A percentile compares a stretch with the other conserved stretches of the same genome.
phyloP scores from a whole-genome alignment of 805 yeast species.

The Suhomyces sp. region DNA sequence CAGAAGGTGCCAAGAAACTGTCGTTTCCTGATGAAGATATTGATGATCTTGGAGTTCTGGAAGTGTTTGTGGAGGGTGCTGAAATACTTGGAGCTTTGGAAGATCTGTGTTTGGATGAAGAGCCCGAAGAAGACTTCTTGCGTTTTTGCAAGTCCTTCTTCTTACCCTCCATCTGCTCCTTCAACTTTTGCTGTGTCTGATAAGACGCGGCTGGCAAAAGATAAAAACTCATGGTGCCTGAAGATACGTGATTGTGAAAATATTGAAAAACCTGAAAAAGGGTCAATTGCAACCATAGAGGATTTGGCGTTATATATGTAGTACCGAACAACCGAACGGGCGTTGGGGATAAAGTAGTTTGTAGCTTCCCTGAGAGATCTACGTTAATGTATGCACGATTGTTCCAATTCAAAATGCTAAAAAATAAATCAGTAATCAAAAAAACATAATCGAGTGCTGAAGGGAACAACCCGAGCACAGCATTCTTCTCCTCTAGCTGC shows the following conservation, averaged over 20 bases:
- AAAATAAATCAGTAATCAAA: neutral
- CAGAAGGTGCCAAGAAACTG: neutral
- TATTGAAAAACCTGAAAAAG: neutral
- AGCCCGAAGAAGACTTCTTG: neutral
- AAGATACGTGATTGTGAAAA: neutral
- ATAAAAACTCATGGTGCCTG: constrained; percentile 12
- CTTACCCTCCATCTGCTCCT: constrained; percentile 11
- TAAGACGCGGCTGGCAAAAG: constrained; percentile 15
- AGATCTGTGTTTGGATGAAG: neutral
- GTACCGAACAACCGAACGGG: neutral
- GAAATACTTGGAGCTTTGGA: neutral
- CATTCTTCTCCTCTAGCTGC: neutral
- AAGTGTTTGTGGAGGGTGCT: neutral
- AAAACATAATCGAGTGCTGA: neutral
- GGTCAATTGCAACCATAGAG: neutral
- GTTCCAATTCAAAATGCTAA: neutral
- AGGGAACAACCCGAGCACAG: neutral
- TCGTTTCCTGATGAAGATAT: neutral
- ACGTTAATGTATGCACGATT: neutral
- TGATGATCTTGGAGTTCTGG: constrained; percentile 1
- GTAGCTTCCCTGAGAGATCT: neutral
- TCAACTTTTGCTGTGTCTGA: constrained; percentile 16
- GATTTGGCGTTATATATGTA: neutral
- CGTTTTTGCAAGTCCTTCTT: constrained; percentile 6
- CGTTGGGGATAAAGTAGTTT: neutral